Evolutionary conservation across 2,329 filamentous ascomycete species (phyloP).

Genomic region (Penicillium palitans): DNA sequence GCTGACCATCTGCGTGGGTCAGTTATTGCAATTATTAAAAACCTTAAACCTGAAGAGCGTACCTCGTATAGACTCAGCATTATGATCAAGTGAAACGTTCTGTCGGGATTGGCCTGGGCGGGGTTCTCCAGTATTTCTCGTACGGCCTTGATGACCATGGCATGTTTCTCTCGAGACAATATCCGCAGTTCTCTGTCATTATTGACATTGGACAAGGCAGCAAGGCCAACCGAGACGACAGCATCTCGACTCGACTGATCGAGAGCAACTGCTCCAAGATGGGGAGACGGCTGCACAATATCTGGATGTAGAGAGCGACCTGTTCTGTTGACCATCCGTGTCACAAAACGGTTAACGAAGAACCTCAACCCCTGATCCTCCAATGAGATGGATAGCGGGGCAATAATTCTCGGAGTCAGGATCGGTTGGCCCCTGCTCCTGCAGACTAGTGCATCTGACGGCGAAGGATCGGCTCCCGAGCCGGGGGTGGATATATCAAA

Average conservation of each 20-base stretch:
- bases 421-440: background rate
- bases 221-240: constrained; percentile 26
- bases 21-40: background rate
- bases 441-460: constrained; percentile 1
- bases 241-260: constrained; percentile 23
- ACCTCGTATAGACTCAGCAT: constrained; percentile 29
- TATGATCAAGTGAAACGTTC: constrained; percentile 22
- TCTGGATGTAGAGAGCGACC: background rate
- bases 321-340: constrained; percentile 3
- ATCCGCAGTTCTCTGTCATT: constrained; percentile 17
- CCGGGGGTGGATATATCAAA: background rate
- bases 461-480: background rate
- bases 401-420: constrained; percentile 8
- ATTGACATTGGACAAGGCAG: constrained; percentile 29
- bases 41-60: background rate
- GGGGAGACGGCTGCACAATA: background rate
- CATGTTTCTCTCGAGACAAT: constrained; percentile 26
- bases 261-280: constrained; percentile 7
- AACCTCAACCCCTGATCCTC: constrained; percentile 27
- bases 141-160: constrained; percentile 16
- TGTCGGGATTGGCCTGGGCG: constrained; percentile 12
- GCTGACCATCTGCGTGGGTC: constrained; percentile 22
- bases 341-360: constrained; percentile 26
- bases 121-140: constrained; percentile 20
- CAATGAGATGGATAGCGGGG: constrained; percentile 10